These are phyloP conservation scores for Teratosphaeria pseudoeucalypti DNA, from an alignment of 2,329 filamentous ascomycete species.

Conservation along the genomic window DNA sequence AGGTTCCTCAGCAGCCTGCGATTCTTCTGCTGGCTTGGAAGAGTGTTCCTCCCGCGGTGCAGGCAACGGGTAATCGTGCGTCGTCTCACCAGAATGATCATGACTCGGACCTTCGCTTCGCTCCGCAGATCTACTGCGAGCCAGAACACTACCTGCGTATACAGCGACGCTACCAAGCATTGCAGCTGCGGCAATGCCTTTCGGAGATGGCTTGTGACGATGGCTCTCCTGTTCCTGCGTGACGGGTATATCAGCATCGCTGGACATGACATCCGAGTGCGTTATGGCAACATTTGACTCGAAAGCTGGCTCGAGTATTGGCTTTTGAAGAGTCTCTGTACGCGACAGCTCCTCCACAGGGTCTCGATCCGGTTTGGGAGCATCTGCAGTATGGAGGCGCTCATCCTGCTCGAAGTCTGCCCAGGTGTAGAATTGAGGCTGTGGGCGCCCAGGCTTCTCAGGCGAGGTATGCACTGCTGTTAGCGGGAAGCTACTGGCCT, in stretches of 20 bases:
- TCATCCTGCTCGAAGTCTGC: conserved; percentile 27
- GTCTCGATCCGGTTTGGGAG: neutral
- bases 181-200: conserved; percentile 16
- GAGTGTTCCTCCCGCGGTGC: neutral
- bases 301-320: neutral
- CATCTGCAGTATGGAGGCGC: conserved; percentile 11
- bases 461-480: conserved; percentile 15
- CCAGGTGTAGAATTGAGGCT: conserved; percentile 30
- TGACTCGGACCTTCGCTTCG: neutral
- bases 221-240: neutral
- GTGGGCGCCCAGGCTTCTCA: conserved; percentile 10
- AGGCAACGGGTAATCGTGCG: neutral
- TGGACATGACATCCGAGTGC: neutral
- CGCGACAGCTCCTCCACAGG: neutral
- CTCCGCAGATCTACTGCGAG: conserved; percentile 1
- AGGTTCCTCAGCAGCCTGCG: neutral
- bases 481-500: conserved; percentile 40
- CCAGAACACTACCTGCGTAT: conserved; percentile 8
- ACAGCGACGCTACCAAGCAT: conserved; percentile 19
- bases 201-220: neutral
- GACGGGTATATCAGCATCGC: neutral
- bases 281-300: neutral
- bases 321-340: neutral
- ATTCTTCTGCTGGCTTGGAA: neutral
- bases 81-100: neutral